phyloP scores from a whole-genome alignment of 2,329 filamentous ascomycete genomes.

The Camillea tinctor region DNA sequence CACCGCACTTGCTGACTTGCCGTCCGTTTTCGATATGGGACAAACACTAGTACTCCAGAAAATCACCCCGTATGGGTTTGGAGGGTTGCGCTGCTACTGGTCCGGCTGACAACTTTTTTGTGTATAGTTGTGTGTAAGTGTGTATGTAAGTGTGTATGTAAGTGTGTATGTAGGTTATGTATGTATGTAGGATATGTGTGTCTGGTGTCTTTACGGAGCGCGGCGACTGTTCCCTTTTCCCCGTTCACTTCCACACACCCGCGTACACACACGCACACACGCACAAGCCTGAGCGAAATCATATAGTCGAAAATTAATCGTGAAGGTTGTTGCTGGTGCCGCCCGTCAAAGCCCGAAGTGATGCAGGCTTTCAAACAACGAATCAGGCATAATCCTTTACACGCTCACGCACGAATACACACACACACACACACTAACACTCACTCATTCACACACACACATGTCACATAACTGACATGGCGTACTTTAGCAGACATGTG shows the following conservation, averaged over 20 bases:
- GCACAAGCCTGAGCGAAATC: background rate
- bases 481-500: background rate
- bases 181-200: background rate
- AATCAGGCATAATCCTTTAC: background rate
- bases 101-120: conserved; percentile 3
- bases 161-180: too few species aligned
- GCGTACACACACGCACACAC: background rate
- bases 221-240: background rate
- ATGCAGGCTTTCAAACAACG: background rate
- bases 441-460: background rate
- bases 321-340: background rate
- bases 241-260: background rate
- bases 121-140: too few species aligned
- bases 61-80: background rate
- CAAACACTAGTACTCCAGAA: background rate
- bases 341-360: background rate
- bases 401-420: background rate
- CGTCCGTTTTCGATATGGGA: conserved; percentile 4
- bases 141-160: too few species aligned
- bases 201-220: background rate
- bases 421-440: background rate
- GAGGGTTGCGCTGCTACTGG: conserved; percentile 6
- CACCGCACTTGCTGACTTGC: conserved; percentile 17
- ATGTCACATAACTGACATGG: background rate
- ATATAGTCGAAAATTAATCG: background rate